Base-by-base conservation (phyloP, 2,329 filamentous ascomycete species). In the Colletotrichum orchidophilum region DNA sequence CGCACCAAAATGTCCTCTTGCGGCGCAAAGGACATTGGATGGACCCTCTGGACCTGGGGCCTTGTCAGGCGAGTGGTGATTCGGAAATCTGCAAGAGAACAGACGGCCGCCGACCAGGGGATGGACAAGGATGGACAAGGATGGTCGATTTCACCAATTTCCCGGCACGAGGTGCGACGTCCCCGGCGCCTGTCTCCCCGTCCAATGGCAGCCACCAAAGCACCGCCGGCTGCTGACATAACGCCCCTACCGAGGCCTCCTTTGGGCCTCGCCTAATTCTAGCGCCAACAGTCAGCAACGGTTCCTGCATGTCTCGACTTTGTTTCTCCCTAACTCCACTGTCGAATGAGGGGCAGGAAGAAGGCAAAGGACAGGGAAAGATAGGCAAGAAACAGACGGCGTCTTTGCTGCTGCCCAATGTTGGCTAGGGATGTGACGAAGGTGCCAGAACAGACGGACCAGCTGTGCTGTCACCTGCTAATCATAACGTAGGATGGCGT, bases 221-320 rank as follows among this genome's bases (percentile, higher is more conserved):
- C 39, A 46, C 21, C 39, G n/a, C 21, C 39, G 39, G 39, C 18
- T 46, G 39, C 39, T 46, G 39, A 46, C 39, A 18, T 46, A 46
- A 46, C 11, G 39, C 7, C 1, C 1, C 18, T 7, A 7, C 11
- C 21, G 18, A 4, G 7, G 18, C 9, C 39, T 21, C 15, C 4
- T 46, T 46, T 11, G 39, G 15, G 24, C 11, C 24, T 35, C 33
- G 12, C 39, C 55, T 33, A 3, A n/a, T n/a, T 46, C 49, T 66
- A 54, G 60, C 66, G 39, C 60, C 53, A 68, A 55, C 35, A 66
- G 55, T 33, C 33, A 39, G 60, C 24, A 29, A 61, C 33, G 15
- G 50, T 61, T 61, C 55, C 55, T 54, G 64, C 55, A 66, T 42
- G 15, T 66, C 46, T 66, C 42, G 49, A 11, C 55, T 24, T 62